Evolutionary conservation across 2,329 filamentous ascomycete genomes (phyloP).

Genomic region (Ceratocystis destructans): DNA sequence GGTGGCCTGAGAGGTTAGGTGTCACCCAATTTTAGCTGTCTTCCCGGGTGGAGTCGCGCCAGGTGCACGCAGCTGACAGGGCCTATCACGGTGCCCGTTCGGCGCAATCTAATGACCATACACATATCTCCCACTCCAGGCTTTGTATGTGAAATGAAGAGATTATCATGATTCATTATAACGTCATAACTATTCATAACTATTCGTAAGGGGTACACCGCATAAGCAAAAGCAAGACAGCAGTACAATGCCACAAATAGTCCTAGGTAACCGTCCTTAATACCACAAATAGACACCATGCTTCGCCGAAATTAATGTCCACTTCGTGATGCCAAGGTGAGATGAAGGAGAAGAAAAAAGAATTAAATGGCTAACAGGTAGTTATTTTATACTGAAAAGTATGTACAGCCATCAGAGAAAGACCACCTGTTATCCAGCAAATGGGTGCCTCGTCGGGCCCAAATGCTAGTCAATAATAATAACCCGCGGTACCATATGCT

Average conservation of each 20-base stretch:
- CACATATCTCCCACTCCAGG: not conserved
- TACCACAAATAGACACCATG: not conserved
- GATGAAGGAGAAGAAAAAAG: not conserved
- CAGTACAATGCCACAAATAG: not conserved
- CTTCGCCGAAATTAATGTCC: not conserved
- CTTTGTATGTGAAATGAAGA: not conserved
- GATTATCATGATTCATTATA: not conserved
- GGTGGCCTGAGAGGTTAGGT: not conserved
- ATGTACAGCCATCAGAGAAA: not conserved
- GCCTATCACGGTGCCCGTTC: not conserved
- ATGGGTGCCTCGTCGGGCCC: not conserved
- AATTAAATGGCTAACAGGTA: not conserved
- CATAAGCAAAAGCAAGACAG: not conserved
- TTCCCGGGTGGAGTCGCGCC: not conserved
- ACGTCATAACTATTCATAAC: not conserved
- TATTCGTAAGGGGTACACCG: not conserved
- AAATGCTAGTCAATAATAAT: no score
- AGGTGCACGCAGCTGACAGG: not conserved
- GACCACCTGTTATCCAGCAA: not conserved
- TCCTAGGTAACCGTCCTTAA: not conserved
- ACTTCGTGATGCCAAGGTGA: not conserved
- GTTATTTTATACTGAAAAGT: constrained; percentile 4
- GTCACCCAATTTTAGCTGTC: not conserved
- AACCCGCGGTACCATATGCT: no score
- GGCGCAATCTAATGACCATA: not conserved